A percentile compares a stretch with the other conserved stretches of the same genome.
Evolutionary conservation across 148 eudicot genomes (phyloP).

Genomic region (Limonium bicolor): DNA sequence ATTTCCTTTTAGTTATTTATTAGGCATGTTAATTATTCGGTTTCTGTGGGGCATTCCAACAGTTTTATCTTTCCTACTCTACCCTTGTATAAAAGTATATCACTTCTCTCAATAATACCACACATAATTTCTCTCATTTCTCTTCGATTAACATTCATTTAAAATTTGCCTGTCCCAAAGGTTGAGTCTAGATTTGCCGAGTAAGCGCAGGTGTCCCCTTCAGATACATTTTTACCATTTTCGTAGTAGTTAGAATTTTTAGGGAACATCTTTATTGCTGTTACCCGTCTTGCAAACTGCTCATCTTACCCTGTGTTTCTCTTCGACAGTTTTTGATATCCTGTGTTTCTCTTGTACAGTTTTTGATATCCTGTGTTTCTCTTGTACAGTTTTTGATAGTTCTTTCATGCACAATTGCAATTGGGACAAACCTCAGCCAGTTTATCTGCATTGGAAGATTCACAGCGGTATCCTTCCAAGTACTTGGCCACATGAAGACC

Average conservation of each 20-base stretch:
- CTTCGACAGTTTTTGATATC: background rate
- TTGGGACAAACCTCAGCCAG: conserved; percentile 54
- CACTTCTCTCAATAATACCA: too few relatives aligned
- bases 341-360: conserved; percentile 32
- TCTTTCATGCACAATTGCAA: conserved; percentile 53
- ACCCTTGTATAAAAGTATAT: too few relatives aligned
- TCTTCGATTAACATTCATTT: too few relatives aligned
- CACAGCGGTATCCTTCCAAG: conserved; percentile 58
- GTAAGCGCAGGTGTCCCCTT: background rate
- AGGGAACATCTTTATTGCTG: background rate
- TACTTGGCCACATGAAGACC: conserved; percentile 60
- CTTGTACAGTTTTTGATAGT: conserved; percentile 42
- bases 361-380: too few relatives aligned
- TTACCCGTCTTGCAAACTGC: background rate
- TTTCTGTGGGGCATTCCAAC: too few relatives aligned
- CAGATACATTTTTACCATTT: background rate
- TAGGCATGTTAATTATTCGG: too few relatives aligned
- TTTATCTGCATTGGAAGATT: conserved; percentile 68
- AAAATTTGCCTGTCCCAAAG: too few relatives aligned
- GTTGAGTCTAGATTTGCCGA: too few relatives aligned
- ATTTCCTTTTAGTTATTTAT: too few relatives aligned
- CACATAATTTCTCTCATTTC: too few relatives aligned
- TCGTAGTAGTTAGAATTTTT: background rate
- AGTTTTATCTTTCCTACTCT: too few relatives aligned
- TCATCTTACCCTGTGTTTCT: background rate